phyloP scores from a whole-genome alignment of 495 filamentous ascomycete species.

The Penicillium coffeae region DNA sequence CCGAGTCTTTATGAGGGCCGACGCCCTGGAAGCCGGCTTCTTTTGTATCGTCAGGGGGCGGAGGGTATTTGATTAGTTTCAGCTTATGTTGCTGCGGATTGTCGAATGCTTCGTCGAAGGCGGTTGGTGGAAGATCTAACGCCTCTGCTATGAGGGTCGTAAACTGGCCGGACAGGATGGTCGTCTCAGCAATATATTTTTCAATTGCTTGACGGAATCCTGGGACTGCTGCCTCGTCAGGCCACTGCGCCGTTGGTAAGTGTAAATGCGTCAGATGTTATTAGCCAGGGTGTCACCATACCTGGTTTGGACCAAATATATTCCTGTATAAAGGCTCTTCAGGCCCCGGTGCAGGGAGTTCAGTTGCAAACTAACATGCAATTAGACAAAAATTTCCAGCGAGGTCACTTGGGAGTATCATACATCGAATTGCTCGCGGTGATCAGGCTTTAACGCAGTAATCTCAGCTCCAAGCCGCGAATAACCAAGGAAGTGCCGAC shows the following conservation, averaged over 20 bases:
- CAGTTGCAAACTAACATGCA: constrained; percentile 44
- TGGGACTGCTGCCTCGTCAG: constrained; percentile 61
- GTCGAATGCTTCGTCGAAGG: constrained; percentile 76
- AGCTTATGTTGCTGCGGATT: constrained; percentile 79
- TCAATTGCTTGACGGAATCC: constrained; percentile 66
- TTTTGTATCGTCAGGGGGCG: constrained; percentile 31
- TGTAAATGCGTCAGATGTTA: neutral
- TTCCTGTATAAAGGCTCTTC: constrained; percentile 71
- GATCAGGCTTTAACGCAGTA: constrained; percentile 40
- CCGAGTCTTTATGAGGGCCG: constrained; percentile 91
- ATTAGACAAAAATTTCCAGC: neutral
- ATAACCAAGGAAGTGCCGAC: constrained; percentile 56
- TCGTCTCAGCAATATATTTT: constrained; percentile 73
- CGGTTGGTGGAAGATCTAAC: constrained; percentile 64
- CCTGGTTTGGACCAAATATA: constrained; percentile 72
- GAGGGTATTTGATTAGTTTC: constrained; percentile 87
- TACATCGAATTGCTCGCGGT: constrained; percentile 87
- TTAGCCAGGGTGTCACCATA: constrained; percentile 4
- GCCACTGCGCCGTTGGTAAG: constrained; percentile 71
- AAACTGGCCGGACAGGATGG: constrained; percentile 66
- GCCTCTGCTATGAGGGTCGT: constrained; percentile 85
- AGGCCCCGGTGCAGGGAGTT: constrained; percentile 61
- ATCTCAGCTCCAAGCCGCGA: constrained; percentile 47
- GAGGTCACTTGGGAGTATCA: constrained; percentile 32
- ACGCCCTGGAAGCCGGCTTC: constrained; percentile 54